Percentiles rank a stretch among this genome's conserved stretches.
These are phyloP conservation scores for Neurospora sp. DNA, from an alignment of 495 filamentous ascomycete genomes.

Conservation along the genomic window DNA sequence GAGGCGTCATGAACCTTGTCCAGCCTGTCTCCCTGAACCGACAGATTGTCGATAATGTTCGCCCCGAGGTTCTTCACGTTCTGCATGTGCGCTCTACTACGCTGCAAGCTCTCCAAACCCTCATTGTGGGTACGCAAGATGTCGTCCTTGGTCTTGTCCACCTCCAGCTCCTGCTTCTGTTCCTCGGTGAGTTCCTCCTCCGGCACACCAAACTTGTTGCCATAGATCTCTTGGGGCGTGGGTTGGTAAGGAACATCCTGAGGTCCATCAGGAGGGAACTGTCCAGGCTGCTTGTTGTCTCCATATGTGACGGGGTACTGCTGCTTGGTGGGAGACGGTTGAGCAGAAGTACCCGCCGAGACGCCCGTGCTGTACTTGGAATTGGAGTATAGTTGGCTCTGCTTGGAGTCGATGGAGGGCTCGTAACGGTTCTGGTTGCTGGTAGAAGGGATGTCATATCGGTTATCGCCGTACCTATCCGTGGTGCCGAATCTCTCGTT, in stretches of 20 bases:
- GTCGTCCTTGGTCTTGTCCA: slow-evolving; percentile 53
- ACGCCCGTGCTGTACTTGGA: background rate
- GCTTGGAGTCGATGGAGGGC: background rate
- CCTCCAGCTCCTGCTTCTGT: slow-evolving; percentile 29
- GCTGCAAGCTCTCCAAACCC: slow-evolving; percentile 55
- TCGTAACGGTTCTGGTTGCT: slow-evolving; percentile 12
- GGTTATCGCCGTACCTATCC: slow-evolving; percentile 54
- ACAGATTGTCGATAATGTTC: too few species aligned
- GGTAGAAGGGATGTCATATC: slow-evolving; percentile 40
- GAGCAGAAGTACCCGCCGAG: background rate
- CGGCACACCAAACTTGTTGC: slow-evolving; percentile 45
- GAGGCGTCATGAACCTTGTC: too few species aligned
- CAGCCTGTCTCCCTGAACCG: too few species aligned
- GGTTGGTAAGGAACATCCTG: slow-evolving; percentile 7
- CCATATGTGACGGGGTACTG: background rate
- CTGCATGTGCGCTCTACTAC: too few species aligned
- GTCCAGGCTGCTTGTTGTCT: slow-evolving; percentile 6
- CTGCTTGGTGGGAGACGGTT: background rate
- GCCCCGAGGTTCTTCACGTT: too few species aligned
- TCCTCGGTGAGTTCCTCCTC: slow-evolving; percentile 65
- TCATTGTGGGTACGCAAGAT: slow-evolving; percentile 68
- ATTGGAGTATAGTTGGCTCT: background rate
- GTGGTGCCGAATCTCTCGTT: slow-evolving; percentile 52
- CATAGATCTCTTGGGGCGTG: slow-evolving; percentile 30
- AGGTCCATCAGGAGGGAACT: slow-evolving; percentile 29